phyloP scores from a whole-genome alignment of 768 basidiomycete genomes.

The Boletus speciosus region DNA sequence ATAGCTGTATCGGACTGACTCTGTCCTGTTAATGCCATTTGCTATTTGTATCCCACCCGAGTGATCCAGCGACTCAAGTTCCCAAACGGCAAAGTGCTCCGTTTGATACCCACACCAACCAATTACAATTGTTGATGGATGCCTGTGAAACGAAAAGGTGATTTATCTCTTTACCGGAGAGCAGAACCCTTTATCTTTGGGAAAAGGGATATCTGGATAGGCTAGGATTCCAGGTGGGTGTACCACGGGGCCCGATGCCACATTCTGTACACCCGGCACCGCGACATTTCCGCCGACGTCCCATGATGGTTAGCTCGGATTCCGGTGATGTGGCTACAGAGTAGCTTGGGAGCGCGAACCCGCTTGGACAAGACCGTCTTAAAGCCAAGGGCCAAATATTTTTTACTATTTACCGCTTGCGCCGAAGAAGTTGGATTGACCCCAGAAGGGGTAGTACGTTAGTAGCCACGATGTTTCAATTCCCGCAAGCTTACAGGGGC shows the following conservation, averaged over 20 bases:
- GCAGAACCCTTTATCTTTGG: too few species aligned
- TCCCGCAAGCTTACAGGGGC: neutral
- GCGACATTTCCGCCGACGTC: neutral
- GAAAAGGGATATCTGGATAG: neutral
- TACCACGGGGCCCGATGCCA: neutral
- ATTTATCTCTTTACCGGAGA: neutral
- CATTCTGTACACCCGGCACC: neutral
- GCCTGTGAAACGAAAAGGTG: neutral
- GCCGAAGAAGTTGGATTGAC: too few species aligned
- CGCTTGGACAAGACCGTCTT: neutral
- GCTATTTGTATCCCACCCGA: slow-evolving; percentile 6
- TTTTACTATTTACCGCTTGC: too few species aligned
- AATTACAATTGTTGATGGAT: neutral
- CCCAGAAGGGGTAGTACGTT: neutral
- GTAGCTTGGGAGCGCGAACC: neutral
- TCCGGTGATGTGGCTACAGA: neutral
- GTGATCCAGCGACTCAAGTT: neutral
- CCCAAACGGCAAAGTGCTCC: neutral
- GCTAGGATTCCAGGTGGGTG: too few species aligned
- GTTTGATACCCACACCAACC: too few species aligned
- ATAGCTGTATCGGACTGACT: neutral
- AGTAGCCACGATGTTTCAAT: neutral
- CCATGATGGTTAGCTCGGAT: neutral
- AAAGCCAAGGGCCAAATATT: neutral
- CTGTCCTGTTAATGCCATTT: slow-evolving; percentile 8